Evolutionary conservation across 305 asterid species (phyloP).

Genomic region (Andrographis paniculata): DNA sequence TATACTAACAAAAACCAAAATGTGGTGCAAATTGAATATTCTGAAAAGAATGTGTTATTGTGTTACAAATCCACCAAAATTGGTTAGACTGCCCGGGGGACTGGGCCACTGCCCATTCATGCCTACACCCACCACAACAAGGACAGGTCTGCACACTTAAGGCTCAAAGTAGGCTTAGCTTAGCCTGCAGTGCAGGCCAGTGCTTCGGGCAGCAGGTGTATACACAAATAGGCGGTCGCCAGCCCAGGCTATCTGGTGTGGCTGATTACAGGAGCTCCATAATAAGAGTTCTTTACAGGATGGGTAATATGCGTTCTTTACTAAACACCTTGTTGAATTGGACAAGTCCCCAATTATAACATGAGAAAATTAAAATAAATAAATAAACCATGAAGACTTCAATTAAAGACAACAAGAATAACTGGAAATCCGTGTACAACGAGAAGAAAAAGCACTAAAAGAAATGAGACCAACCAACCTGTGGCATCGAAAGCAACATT

Average conservation of each 20-base stretch:
- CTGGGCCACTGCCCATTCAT: too few relatives aligned
- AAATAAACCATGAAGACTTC: background rate
- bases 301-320: slow-evolving; percentile 2
- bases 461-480: slow-evolving; percentile 34
- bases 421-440: slow-evolving; percentile 3
- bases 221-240: background rate
- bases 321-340: slow-evolving; percentile 14
- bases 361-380: background rate
- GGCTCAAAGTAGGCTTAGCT: too few relatives aligned
- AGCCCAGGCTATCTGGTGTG: background rate
- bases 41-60: slow-evolving; percentile 1
- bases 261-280: background rate
- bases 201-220: too few relatives aligned
- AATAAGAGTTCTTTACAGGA: slow-evolving; percentile 2
- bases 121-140: too few relatives aligned
- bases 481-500: slow-evolving; percentile 27
- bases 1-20: background rate
- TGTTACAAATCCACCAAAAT: too few relatives aligned
- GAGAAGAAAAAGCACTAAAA: slow-evolving; percentile 17
- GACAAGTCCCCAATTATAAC: slow-evolving; percentile 5
- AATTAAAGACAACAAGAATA: slow-evolving; percentile 6
- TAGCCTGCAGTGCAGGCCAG: too few relatives aligned
- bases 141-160: too few relatives aligned
- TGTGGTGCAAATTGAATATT: slow-evolving; percentile 2
- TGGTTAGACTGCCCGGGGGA: too few relatives aligned